Evolutionary conservation across 2,329 filamentous ascomycete species (phyloP).

Genomic region (Fusarium sp.): DNA sequence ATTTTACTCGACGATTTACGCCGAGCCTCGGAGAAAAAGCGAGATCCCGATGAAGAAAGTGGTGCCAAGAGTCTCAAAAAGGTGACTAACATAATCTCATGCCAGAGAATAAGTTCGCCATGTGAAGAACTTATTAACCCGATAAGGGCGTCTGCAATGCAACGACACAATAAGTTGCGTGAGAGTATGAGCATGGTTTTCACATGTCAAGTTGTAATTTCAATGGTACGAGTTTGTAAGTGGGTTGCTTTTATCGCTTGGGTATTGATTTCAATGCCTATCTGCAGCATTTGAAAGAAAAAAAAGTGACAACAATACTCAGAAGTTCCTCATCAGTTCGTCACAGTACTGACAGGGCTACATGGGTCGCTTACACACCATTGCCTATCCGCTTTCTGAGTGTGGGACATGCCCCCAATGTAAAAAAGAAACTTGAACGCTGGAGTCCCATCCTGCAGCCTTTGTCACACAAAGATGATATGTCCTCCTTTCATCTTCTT

Average conservation of each 20-base stretch:
- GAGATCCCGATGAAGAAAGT: constrained; percentile 7
- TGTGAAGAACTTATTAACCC: constrained; percentile 11
- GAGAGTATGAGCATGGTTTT: constrained; percentile 5
- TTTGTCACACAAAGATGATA: constrained; percentile 17
- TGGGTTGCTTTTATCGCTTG: constrained; percentile 1
- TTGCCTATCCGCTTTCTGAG: background rate
- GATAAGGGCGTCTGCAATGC: constrained; percentile 12
- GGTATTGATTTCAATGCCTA: constrained; percentile 2
- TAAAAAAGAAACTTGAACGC: background rate
- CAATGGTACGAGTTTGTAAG: background rate
- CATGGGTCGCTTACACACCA: background rate
- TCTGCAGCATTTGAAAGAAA: background rate
- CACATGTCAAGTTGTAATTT: constrained; percentile 17
- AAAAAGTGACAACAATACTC: background rate
- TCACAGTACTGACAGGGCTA: background rate
- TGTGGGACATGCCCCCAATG: constrained; percentile 2
- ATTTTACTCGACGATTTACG: constrained; percentile 10
- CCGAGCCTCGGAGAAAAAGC: constrained; percentile 23
- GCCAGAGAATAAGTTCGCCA: constrained; percentile 12
- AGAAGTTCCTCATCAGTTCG: background rate
- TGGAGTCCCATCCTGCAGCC: background rate
- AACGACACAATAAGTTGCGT: constrained; percentile 1
- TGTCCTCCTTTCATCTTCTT: background rate
- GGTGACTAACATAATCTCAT: constrained; percentile 15
- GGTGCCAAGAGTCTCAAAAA: constrained; percentile 20